Evolutionary conservation across 805 yeast genomes (phyloP), one percentile per base, ranked within the genome.

Genomic region (Starmerella davenportii): DNA sequence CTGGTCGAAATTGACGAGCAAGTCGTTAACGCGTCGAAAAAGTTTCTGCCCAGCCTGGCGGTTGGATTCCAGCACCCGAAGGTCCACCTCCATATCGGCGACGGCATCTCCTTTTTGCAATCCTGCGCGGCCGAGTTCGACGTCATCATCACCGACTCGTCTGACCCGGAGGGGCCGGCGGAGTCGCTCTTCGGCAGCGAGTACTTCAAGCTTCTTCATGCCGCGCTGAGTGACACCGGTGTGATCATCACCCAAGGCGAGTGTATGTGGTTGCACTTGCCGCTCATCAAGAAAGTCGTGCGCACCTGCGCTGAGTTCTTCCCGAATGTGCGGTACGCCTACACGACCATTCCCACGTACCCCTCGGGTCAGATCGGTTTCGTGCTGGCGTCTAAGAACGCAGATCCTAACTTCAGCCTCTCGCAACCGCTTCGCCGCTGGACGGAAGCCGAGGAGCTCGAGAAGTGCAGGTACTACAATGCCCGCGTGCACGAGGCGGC

Each of bases 151-250:
- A 87, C 96, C 37, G 98, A 87, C 59, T 84, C 95, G 23, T 81
- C 95, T 25, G 96, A 87, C 61, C 96, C 96, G 36, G 96, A 87
- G 61, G 98, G 96, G 40, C 96, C 98, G 25, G 96, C 96, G 37
- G 95, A 77, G 60, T 68, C 81, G 28, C 69, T 87, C 38, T 90
- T 90, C 73, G 93, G 85, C 65, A 77, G 79, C 59, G 81, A 84
- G 21, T 87, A 87, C 69, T 87, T 85, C 59, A 69, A 77, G 61
- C 71, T 87, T 45, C 68, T 87, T 58, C 64, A 68, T 58, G 77
- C 74, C 46, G 95, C 96, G n/a, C 70, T 87, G 50, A 84, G 93
- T 43, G 90, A 74, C 47, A 73, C 81, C 58, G 98, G 98, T 57
- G 87, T 85, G 42, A 78, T 90, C 54, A 65, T 75, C 41, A 84